These are phyloP conservation scores for Teunomyces pallodes DNA, from an alignment of 805 yeast species.

Conservation along the genomic window DNA sequence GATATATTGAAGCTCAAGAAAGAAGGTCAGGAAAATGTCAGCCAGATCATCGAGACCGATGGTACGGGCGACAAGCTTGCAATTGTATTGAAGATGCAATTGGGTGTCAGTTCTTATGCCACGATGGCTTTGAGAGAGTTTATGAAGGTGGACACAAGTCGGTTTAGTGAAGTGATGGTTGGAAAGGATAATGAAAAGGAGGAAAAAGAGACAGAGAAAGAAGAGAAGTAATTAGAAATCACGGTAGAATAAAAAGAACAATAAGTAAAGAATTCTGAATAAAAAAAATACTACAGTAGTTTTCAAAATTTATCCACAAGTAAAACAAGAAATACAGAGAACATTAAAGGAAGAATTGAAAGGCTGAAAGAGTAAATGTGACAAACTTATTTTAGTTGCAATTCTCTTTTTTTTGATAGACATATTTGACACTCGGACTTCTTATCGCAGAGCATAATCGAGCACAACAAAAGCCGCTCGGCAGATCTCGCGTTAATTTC, in stretches of 20 bases:
- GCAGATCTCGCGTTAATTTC: too few species aligned
- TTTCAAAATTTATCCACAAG: too few species aligned
- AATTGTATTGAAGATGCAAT: conserved; percentile 68
- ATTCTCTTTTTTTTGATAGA: too few species aligned
- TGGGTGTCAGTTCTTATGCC: conserved; percentile 89
- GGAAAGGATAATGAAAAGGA: background rate
- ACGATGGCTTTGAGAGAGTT: conserved; percentile 96
- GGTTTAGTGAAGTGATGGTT: conserved; percentile 20
- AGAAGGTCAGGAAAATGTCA: conserved; percentile 23
- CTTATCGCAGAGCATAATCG: too few species aligned
- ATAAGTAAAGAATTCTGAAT: background rate
- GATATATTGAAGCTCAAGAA: conserved; percentile 36
- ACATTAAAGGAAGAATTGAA: background rate
- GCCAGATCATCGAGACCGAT: conserved; percentile 11
- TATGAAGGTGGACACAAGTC: conserved; percentile 70
- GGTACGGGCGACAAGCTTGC: conserved; percentile 52
- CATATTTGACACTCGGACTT: too few species aligned
- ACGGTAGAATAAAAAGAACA: background rate
- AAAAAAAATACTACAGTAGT: background rate
- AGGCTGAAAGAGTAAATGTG: background rate
- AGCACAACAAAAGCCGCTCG: too few species aligned
- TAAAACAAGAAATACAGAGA: too few species aligned
- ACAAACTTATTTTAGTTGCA: too few species aligned
- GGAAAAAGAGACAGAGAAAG: background rate
- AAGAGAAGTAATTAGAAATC: background rate